Percentiles rank a stretch among this genome's conserved stretches.
Conservation (phyloP, 768 basidiomycete species). For the Mycena albidolilacea region DNA sequence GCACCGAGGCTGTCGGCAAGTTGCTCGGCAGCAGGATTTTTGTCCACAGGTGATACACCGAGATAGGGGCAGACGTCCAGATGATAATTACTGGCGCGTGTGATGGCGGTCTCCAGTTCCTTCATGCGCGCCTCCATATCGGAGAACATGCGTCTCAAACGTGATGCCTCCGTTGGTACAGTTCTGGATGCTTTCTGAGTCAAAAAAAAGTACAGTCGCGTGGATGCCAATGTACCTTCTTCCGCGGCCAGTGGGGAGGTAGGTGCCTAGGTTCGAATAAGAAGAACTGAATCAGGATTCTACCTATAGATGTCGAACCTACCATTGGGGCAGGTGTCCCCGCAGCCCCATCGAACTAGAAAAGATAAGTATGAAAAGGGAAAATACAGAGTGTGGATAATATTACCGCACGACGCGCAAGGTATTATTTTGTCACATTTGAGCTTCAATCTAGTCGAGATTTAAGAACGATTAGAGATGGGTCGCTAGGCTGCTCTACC, state of each 20-base stretch:
- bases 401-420: constrained; percentile 27
- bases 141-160: background rate
- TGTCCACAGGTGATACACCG: background rate
- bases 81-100: background rate
- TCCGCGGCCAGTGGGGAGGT: constrained; percentile 27
- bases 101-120: constrained; percentile 17
- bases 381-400: background rate
- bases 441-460: constrained; percentile 21
- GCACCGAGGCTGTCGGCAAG: constrained; percentile 22
- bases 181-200: constrained; percentile 1
- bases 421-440: constrained; percentile 29
- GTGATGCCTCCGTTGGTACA: constrained; percentile 24
- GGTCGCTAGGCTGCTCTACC: background rate
- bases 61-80: constrained; percentile 20
- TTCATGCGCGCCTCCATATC: constrained; percentile 20
- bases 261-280: constrained; percentile 7
- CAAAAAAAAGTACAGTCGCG: background rate
- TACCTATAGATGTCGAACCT: background rate
- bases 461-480: background rate
- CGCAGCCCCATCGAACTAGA: constrained; percentile 26
- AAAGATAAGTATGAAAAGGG: background rate
- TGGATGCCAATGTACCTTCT: background rate
- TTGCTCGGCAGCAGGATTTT: background rate
- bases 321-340: constrained; percentile 23
- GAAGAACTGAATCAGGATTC: no score